A percentile compares a stretch with the other conserved stretches of the same genome.
phyloP scores from a whole-genome alignment of 2,329 filamentous ascomycete species.

The Microdochium bolleyi region DNA sequence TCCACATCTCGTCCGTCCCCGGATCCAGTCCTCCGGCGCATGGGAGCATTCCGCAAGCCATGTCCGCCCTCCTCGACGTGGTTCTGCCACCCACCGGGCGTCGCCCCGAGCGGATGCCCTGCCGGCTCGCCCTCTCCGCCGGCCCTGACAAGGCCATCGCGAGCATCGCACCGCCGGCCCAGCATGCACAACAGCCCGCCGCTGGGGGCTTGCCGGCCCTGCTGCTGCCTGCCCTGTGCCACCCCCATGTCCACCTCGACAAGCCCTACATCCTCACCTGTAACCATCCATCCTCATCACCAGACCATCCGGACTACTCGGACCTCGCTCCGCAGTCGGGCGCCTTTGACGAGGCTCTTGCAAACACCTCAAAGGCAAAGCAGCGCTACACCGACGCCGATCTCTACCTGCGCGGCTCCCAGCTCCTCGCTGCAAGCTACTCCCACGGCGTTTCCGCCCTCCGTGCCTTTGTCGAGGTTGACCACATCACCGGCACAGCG shows the following conservation, averaged over 20 bases:
- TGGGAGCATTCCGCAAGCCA: too few relatives aligned
- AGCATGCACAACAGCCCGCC: neutral
- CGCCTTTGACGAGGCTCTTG: conserved; percentile 58
- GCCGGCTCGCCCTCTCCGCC: neutral
- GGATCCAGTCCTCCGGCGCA: too few relatives aligned
- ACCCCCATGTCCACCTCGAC: conserved; percentile 68
- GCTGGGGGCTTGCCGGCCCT: conserved; percentile 11
- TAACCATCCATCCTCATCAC: conserved; percentile 8
- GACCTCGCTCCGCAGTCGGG: conserved; percentile 53
- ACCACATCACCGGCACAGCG: conserved; percentile 43
- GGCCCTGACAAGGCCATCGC: neutral
- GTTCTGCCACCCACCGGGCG: too few relatives aligned
- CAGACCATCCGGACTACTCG: conserved; percentile 42
- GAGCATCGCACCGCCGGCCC: neutral
- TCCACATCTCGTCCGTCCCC: too few relatives aligned
- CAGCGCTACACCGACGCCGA: conserved; percentile 52
- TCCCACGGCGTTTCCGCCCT: conserved; percentile 58
- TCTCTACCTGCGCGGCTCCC: conserved; percentile 54
- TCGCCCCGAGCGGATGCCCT: neutral
- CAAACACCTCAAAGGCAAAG: conserved; percentile 45
- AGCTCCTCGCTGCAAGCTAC: conserved; percentile 58
- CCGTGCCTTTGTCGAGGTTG: conserved; percentile 65
- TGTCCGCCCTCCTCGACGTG: too few relatives aligned
- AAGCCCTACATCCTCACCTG: conserved; percentile 51
- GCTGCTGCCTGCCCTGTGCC: conserved; percentile 44